Percentiles rank a stretch among this genome's conserved stretches.
These are phyloP conservation scores for Magnusiomyces suaveolens DNA, from an alignment of 1,139 yeast genomes.

Conservation along the genomic window DNA sequence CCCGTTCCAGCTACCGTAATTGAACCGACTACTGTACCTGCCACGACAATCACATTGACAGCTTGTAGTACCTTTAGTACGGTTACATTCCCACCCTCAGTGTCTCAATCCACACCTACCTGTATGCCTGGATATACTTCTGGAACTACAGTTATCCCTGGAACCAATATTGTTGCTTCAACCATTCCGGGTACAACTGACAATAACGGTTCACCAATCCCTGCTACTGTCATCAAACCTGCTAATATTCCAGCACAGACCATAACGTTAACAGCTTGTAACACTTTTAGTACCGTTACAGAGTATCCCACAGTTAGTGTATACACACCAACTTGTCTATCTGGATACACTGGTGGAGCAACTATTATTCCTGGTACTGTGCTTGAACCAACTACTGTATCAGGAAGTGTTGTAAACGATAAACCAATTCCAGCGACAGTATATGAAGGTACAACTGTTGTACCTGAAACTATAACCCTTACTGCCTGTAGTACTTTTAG, in stretches of 20 bases:
- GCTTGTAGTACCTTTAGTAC: not conserved
- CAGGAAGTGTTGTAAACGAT: slow-evolving; percentile 4
- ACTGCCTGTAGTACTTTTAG: slow-evolving; percentile 7
- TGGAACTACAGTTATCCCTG: slow-evolving; percentile 6
- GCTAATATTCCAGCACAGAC: slow-evolving; percentile 6
- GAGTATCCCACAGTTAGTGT: not conserved
- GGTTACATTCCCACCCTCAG: not conserved
- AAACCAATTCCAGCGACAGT: slow-evolving; percentile 5
- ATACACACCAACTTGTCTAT: slow-evolving; percentile 4
- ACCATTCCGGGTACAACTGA: slow-evolving; percentile 1
- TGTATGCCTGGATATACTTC: slow-evolving; percentile 5
- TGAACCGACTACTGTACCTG: slow-evolving; percentile 9
- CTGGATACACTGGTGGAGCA: slow-evolving; percentile 9
- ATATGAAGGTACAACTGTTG: slow-evolving; percentile 8
- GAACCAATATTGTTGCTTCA: slow-evolving; percentile 7
- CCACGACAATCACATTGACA: slow-evolving; percentile 7
- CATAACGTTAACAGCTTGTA: slow-evolving; percentile 7
- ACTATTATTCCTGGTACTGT: slow-evolving; percentile 4
- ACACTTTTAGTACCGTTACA: slow-evolving; percentile 1
- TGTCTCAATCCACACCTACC: not conserved
- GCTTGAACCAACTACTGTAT: not conserved
- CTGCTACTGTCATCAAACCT: not conserved
- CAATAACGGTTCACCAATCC: not conserved
- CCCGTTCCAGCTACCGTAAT: slow-evolving; percentile 3
- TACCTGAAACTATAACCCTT: slow-evolving; percentile 1